These are phyloP conservation scores for Suillus variegatus DNA, from an alignment of 768 basidiomycete species.

Conservation along the genomic window DNA sequence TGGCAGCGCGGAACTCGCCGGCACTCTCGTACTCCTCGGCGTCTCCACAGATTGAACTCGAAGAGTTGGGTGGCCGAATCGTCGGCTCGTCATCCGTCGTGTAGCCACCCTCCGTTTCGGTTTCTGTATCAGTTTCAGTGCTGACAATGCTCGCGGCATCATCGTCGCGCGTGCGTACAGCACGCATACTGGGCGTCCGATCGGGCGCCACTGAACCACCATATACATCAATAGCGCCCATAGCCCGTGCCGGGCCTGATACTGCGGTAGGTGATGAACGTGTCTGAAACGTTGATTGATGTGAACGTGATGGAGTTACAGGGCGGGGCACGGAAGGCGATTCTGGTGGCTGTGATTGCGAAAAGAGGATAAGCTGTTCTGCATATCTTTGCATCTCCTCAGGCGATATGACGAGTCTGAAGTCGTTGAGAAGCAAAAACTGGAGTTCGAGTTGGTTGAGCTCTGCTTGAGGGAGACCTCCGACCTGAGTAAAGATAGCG, in stretches of 20 bases:
- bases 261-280: slow-evolving; percentile 19
- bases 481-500: slow-evolving; percentile 59
- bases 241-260: slow-evolving; percentile 45
- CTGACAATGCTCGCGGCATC: slow-evolving; percentile 35
- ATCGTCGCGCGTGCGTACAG: slow-evolving; percentile 26
- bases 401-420: slow-evolving; percentile 80
- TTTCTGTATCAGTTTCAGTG: slow-evolving; percentile 43
- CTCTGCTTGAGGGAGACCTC: slow-evolving; percentile 89
- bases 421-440: slow-evolving; percentile 95
- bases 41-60: slow-evolving; percentile 40
- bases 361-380: slow-evolving; percentile 81
- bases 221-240: slow-evolving; percentile 58
- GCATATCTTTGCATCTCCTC: slow-evolving; percentile 96
- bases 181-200: slow-evolving; percentile 28
- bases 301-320: slow-evolving; percentile 17
- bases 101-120: slow-evolving; percentile 55
- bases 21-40: slow-evolving; percentile 35
- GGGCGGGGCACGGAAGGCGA: slow-evolving; percentile 26
- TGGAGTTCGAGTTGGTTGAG: slow-evolving; percentile 97
- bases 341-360: slow-evolving; percentile 36
- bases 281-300: slow-evolving; percentile 17
- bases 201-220: slow-evolving; percentile 42
- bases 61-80: slow-evolving; percentile 55
- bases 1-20: slow-evolving; percentile 27
- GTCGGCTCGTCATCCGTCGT: slow-evolving; percentile 84